Conservation (phyloP, 805 yeast genomes). For the Candida pini region DNA sequence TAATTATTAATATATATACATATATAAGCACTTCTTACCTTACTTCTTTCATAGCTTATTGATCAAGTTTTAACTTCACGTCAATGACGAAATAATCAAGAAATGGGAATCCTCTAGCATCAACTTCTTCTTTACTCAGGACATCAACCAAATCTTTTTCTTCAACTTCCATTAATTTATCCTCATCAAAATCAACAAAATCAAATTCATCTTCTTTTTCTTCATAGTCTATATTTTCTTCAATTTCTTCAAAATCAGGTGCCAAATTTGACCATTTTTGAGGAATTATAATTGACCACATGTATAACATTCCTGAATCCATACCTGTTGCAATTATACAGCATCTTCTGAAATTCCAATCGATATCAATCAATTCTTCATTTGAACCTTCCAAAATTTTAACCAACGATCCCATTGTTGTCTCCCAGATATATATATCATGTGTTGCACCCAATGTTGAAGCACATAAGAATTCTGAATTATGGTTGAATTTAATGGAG, state of each 20-base stretch:
- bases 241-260: slow-evolving; percentile 92
- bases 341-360: slow-evolving; percentile 77
- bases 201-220: slow-evolving; percentile 93
- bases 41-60: not conserved
- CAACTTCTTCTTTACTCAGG: slow-evolving; percentile 52
- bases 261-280: slow-evolving; percentile 97
- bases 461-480: slow-evolving; percentile 81
- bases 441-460: slow-evolving; percentile 85
- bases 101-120: slow-evolving; percentile 67
- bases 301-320: slow-evolving; percentile 75
- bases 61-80: slow-evolving; percentile 10
- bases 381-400: slow-evolving; percentile 87
- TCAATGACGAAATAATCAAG: slow-evolving; percentile 52
- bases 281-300: slow-evolving; percentile 79
- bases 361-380: slow-evolving; percentile 81
- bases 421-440: slow-evolving; percentile 90
- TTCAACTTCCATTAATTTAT: slow-evolving; percentile 56
- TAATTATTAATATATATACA: not conserved
- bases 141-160: slow-evolving; percentile 63
- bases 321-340: slow-evolving; percentile 77
- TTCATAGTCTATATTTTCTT: slow-evolving; percentile 81
- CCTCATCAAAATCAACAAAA: slow-evolving; percentile 61
- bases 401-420: slow-evolving; percentile 78
- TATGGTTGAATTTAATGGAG: slow-evolving; percentile 64
- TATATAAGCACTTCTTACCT: not conserved